phyloP scores from a whole-genome alignment of 2,329 filamentous ascomycete species.

The Beauveria medogensis region DNA sequence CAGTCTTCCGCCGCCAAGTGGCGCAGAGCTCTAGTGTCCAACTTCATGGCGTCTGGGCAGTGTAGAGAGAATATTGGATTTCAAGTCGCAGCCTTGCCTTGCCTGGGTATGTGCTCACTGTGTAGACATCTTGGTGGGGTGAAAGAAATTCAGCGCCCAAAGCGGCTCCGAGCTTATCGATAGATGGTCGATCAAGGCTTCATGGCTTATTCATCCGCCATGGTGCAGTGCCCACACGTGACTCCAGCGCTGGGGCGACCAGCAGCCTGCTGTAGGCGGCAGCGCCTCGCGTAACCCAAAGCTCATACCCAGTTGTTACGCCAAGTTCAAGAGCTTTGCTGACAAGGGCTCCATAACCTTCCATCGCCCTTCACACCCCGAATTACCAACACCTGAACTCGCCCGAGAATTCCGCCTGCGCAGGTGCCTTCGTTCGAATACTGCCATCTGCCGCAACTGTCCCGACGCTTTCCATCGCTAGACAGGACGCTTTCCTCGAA shows the following conservation, averaged over 20 bases:
- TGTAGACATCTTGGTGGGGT: constrained; percentile 11
- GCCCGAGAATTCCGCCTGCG: neutral
- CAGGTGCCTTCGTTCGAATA: neutral
- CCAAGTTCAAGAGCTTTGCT: constrained; percentile 26
- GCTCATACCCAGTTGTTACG: constrained; percentile 20
- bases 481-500: neutral
- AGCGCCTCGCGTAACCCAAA: constrained; percentile 38
- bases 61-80: neutral
- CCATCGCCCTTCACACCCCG: constrained; percentile 20
- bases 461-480: neutral
- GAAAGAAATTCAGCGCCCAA: constrained; percentile 22
- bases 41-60: constrained; percentile 59
- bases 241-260: constrained; percentile 20
- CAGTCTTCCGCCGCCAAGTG: constrained; percentile 91
- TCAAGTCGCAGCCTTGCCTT: neutral
- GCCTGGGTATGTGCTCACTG: neutral
- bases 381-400: neutral
- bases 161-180: constrained; percentile 15
- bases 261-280: constrained; percentile 29
- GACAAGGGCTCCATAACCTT: constrained; percentile 29
- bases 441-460: neutral
- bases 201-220: constrained; percentile 3
- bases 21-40: constrained; percentile 88
- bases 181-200: constrained; percentile 13
- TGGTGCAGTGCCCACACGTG: constrained; percentile 21